These are phyloP conservation scores for Bruguiera hainesii DNA, from an alignment of 441 rosid genomes.

Conservation along the genomic window DNA sequence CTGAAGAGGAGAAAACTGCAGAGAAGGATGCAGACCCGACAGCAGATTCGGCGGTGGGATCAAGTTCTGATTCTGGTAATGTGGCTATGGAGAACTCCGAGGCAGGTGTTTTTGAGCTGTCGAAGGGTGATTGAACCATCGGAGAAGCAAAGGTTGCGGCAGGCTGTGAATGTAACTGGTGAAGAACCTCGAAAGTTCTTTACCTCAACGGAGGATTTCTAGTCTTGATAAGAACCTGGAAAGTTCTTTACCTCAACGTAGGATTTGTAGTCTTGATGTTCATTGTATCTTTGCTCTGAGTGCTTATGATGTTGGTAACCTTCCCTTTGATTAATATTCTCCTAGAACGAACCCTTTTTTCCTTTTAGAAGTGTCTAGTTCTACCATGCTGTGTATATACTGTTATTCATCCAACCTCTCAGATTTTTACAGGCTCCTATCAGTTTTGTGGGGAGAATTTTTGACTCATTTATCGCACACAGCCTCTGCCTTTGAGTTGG, in stretches of 20 bases:
- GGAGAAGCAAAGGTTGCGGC: conserved; percentile 17
- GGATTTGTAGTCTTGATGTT: conserved; percentile 8
- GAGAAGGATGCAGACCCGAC: conserved; percentile 44
- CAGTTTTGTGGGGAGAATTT: conserved; percentile 27
- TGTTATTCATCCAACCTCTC: neutral
- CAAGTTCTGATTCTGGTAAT: conserved; percentile 21
- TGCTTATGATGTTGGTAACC: neutral
- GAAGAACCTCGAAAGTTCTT: conserved; percentile 20
- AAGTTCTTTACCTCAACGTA: neutral
- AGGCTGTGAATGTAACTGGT: conserved; percentile 17
- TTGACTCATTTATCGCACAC: conserved; percentile 6
- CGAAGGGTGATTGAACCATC: conserved; percentile 16
- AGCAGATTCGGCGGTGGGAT: conserved; percentile 19
- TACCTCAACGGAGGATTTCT: conserved; percentile 10
- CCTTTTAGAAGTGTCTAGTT: neutral
- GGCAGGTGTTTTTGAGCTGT: conserved; percentile 10
- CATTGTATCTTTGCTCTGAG: conserved; percentile 1
- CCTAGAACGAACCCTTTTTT: too few relatives aligned
- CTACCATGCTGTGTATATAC: conserved; percentile 1
- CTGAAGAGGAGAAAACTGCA: conserved; percentile 41
- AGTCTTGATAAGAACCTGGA: too few relatives aligned
- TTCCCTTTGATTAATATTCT: neutral
- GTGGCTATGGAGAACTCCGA: conserved; percentile 19
- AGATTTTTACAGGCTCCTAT: conserved; percentile 12
- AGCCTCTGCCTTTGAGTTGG: conserved; percentile 12